Evolutionary conservation across 768 basidiomycete genomes (phyloP), one percentile per base, ranked within the genome.

Genomic region (Phylloporus sp.): DNA sequence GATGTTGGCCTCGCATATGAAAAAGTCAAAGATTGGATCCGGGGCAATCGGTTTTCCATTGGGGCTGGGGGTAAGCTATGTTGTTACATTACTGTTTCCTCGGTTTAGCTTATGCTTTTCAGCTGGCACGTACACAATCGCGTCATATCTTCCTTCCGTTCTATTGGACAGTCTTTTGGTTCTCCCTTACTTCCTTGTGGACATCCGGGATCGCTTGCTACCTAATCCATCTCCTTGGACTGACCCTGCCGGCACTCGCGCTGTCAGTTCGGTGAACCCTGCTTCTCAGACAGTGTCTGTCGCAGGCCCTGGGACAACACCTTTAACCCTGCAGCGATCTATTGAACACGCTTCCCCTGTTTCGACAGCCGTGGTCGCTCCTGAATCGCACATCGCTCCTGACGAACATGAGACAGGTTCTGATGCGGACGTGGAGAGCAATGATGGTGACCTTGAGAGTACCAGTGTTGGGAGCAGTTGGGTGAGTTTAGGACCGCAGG

Each of bases 41-140:
- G 79, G 28, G 88, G 89, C 2, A 80, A 88, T 48, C 70, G 87
- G 32, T 80, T 88, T 60, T 78, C 82, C 18, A 71, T 92, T 49
- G 91, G 91, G 51, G 85, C 91, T 45, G 91, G 90, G 68, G 88
- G 89, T 91, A 61, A 60, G 80, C 69, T 18, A 0, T 23, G 20
- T 47, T 42, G 27, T 28, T 23, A 34, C 23, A 26, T 16, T 35
- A 27, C 40, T 29, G 43, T 43, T 54, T 22, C 11, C n/a, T 45
- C 36, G 41, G 8, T 42, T 45, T 36, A 53, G 57, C 23, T 24
- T 38, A 50, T 65, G 11, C 18, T 58, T 46, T 55, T n/a, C 58
- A 88, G 90, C 88, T 5, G 70, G 72, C 29, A 88, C 88, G 6
- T 91, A 91, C 59, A 74, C 75, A 45, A 43, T 84, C 22, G 88